These are phyloP conservation scores for Sporothrix globosa DNA, from an alignment of 2,329 filamentous ascomycete genomes.

Conservation along the genomic window DNA sequence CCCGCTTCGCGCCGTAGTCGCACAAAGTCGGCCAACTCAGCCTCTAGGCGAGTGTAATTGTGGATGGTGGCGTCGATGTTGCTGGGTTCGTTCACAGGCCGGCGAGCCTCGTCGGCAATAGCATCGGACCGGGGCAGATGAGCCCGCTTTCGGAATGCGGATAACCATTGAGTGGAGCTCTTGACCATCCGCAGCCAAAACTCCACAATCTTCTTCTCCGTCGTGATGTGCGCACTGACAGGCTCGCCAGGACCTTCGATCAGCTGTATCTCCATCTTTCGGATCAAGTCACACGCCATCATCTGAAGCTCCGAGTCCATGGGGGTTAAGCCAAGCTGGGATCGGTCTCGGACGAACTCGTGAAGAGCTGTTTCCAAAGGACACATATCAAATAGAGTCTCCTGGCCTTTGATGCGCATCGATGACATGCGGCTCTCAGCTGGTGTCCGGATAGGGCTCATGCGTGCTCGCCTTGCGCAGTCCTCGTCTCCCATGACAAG, in stretches of 20 bases:
- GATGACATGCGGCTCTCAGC: conserved; percentile 53
- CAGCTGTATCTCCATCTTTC: conserved; percentile 54
- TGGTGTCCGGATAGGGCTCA: conserved; percentile 53
- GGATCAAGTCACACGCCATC: conserved; percentile 62
- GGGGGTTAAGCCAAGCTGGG: conserved; percentile 60
- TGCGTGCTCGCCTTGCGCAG: conserved; percentile 50
- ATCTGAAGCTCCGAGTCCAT: conserved; percentile 63
- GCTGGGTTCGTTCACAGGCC: conserved; percentile 55
- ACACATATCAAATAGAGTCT: conserved; percentile 60
- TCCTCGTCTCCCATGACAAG: conserved; percentile 56
- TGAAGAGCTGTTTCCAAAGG: conserved; percentile 59
- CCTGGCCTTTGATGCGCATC: conserved; percentile 61
- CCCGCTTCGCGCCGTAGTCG: conserved; percentile 51
- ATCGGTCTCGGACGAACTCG: conserved; percentile 56
- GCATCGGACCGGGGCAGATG: conserved; percentile 62
- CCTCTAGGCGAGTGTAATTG: conserved; percentile 60
- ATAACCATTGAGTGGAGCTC: conserved; percentile 58
- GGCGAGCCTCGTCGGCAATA: conserved; percentile 52
- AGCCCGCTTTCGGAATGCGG: conserved; percentile 59
- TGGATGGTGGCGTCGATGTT: conserved; percentile 64
- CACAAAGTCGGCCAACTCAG: conserved; percentile 59
- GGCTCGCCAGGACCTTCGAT: not conserved
- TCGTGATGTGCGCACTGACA: not conserved
- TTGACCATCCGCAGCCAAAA: conserved; percentile 60
- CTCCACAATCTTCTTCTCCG: conserved; percentile 55